Percentiles rank a stretch among this genome's conserved stretches.
Conservation (phyloP, 768 basidiomycete species). For the Phylloporus sp. region DNA sequence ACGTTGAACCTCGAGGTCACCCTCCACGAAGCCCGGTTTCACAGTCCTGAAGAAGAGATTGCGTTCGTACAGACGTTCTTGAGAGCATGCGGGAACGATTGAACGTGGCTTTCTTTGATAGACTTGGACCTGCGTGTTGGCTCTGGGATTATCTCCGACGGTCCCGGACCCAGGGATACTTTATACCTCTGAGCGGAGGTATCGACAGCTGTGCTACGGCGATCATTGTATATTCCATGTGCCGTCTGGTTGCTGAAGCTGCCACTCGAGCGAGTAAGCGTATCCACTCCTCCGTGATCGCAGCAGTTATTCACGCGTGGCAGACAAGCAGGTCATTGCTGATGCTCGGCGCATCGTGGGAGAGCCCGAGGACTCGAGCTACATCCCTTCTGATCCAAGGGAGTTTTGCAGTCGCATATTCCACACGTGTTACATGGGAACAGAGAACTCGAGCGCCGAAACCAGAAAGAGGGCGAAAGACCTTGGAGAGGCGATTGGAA, state of each 20-base stretch:
- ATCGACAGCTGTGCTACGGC: slow-evolving; percentile 98
- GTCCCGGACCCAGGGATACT: slow-evolving; percentile 91
- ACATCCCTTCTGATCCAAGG: slow-evolving; percentile 79
- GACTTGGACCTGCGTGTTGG: slow-evolving; percentile 97
- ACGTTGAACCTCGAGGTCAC: slow-evolving; percentile 47
- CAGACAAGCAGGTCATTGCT: slow-evolving; percentile 79
- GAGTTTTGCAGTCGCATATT: slow-evolving; percentile 87
- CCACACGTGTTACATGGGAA: slow-evolving; percentile 99
- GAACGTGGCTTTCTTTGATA: slow-evolving; percentile 31
- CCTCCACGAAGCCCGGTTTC: slow-evolving; percentile 43
- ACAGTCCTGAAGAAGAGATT: slow-evolving; percentile 92
- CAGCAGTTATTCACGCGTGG: neutral
- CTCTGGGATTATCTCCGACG: slow-evolving; percentile 99
- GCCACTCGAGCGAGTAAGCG: slow-evolving; percentile 62
- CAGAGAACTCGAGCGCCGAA: slow-evolving; percentile 87
- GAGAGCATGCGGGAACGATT: neutral
- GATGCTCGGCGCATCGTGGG: slow-evolving; percentile 90
- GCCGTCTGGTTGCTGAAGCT: slow-evolving; percentile 80
- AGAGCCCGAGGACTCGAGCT: slow-evolving; percentile 73
- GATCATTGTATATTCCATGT: slow-evolving; percentile 96
- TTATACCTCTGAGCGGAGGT: slow-evolving; percentile 91
- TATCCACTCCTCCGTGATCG: neutral
- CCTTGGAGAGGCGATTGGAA: slow-evolving; percentile 83
- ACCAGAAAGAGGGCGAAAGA: slow-evolving; percentile 84
- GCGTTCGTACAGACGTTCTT: slow-evolving; percentile 54